phyloP scores from a whole-genome alignment of 345 rosid genomes.

The Arabidopsis suecica region DNA sequence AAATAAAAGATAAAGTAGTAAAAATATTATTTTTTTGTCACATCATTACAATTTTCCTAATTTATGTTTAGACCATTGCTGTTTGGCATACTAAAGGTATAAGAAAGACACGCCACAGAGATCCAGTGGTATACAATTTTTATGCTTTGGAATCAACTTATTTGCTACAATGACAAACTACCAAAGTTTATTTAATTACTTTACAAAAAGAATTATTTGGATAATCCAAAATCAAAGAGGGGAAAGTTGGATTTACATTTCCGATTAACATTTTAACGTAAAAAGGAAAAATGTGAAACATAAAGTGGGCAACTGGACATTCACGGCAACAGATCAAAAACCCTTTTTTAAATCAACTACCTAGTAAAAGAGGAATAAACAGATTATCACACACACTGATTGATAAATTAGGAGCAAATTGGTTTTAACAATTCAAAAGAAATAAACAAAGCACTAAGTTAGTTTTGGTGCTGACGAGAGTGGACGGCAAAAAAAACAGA shows the following conservation, averaged over 20 bases:
- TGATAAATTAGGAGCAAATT: conserved; percentile 15
- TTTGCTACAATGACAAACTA: conserved; percentile 1
- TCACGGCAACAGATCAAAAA: conserved; percentile 32
- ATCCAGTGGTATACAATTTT: not conserved
- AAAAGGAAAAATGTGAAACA: conserved; percentile 1
- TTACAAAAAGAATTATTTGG: not conserved
- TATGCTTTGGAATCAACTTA: not conserved
- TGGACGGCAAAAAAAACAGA: conserved; percentile 30
- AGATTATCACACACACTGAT: not conserved
- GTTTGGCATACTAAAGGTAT: too few relatives aligned
- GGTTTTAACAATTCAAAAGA: conserved; percentile 24
- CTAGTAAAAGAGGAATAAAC: conserved; percentile 31
- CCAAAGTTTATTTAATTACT: not conserved
- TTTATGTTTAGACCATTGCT: too few relatives aligned
- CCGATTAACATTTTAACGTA: not conserved
- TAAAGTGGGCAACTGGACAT: conserved; percentile 28
- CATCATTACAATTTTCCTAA: too few relatives aligned
- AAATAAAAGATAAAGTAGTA: too few relatives aligned
- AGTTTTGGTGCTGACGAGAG: conserved; percentile 44
- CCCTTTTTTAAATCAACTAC: conserved; percentile 7
- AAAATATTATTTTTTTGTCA: too few relatives aligned
- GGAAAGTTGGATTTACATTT: not conserved
- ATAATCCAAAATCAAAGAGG: not conserved
- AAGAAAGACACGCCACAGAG: too few relatives aligned
- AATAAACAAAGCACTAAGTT: conserved; percentile 6